Conservation (phyloP, 2,329 filamentous ascomycete genomes). For the Aureobasidium sp. region DNA sequence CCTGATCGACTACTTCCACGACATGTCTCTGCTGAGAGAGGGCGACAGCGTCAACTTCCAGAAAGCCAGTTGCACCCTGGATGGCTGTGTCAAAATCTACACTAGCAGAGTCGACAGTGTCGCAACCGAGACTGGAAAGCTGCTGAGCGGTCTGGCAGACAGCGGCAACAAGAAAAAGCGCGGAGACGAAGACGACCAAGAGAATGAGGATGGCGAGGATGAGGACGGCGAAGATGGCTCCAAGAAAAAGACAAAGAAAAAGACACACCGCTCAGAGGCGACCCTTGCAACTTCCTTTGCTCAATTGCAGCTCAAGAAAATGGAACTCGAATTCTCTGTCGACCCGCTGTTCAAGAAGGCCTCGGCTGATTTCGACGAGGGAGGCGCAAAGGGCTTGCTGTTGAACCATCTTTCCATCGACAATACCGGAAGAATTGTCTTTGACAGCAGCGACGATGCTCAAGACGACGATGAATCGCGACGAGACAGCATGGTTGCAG, state of each 20-base stretch:
- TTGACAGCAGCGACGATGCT: constrained; percentile 91
- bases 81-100: constrained; percentile 98
- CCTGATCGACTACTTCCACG: constrained; percentile 99
- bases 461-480: constrained; percentile 39
- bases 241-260: constrained; percentile 63
- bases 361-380: constrained; percentile 96
- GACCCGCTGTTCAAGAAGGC: constrained; percentile 99
- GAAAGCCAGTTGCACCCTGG: constrained; percentile 92
- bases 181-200: constrained; percentile 52
- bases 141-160: constrained; percentile 88
- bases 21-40: constrained; percentile 95
- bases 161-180: constrained; percentile 56
- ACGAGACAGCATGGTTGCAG: constrained; percentile 34
- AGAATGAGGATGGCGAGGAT: constrained; percentile 53
- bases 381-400: constrained; percentile 88
- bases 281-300: constrained; percentile 85
- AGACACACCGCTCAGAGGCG: constrained; percentile 76
- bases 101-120: constrained; percentile 97
- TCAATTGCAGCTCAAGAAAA: constrained; percentile 88
- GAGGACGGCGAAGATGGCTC: constrained; percentile 47
- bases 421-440: constrained; percentile 83
- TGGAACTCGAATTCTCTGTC: constrained; percentile 92
- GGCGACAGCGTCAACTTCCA: constrained; percentile 98
- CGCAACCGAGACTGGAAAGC: constrained; percentile 90
- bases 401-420: constrained; percentile 98